Evolutionary conservation across 495 filamentous ascomycete species (phyloP), one percentile per base, ranked within the genome.

Genomic region (Recurvomyces mirabilis): DNA sequence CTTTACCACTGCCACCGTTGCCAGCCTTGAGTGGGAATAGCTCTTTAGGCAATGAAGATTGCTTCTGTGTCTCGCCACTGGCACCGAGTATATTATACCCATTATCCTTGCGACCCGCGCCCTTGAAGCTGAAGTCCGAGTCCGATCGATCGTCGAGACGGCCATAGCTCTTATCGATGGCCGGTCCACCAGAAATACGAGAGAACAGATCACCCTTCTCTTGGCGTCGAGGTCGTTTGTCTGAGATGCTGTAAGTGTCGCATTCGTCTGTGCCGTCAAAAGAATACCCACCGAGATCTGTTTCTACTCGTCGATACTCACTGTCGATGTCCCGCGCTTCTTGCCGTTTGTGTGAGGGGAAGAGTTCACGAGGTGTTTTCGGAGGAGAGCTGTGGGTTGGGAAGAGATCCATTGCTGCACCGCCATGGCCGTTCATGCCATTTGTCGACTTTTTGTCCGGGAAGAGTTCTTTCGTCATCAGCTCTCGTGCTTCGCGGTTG

Each of bases 281-380:
- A 41, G 36, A 25, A 34, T 47, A 45, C 35, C 32, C 33, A 40
- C 45, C 41, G 30, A 56, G 37, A 5, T 43, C 46, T 19, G 52
- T 38, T 6, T 43, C 41, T 0, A 75, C 73, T 51, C 79, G 74
- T 3, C 26, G 24, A 19, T 31, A 42, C 52, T 81, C 76, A 4
- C 74, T 68, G 33, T 28, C 33, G 20, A 69, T 71, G 58, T 84
- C 81, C 26, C 76, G 72, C 0, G 79, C 79, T 52, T 74, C 74
- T 23, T 74, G 74, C 0, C 78, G 70, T 26, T 79, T 77, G 51
- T 83, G 79, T 47, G 75, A 74, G 46, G 68, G 81, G 59, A 89
- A 82, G 4, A 87, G 71, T 47, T 89, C 83, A 39, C 78, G 81
- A 4, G 47, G 24, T 28, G 31, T 28, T 5, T 39, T 49, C 5